Conservation (phyloP, 169 alveolate genomes). For the Cystoisospora suis region DNA sequence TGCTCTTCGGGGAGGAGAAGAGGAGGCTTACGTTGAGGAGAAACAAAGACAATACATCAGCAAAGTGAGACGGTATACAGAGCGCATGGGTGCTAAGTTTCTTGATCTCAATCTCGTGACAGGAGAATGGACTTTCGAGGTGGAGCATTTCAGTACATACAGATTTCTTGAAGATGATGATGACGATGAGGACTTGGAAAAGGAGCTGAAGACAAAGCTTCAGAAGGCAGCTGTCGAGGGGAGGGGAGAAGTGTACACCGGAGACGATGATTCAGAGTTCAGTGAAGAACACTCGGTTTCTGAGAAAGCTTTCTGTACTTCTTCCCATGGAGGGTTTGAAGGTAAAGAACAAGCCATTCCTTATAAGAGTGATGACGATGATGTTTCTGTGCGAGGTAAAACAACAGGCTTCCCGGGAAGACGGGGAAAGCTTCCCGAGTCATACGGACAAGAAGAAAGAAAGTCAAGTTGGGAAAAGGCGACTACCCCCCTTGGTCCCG, state of each 20-base stretch:
- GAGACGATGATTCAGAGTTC: background rate
- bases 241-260: background rate
- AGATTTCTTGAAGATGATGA: slow-evolving; percentile 27
- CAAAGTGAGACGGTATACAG: slow-evolving; percentile 38
- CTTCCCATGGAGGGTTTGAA: no score
- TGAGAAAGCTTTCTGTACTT: no score
- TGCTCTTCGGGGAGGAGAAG: background rate
- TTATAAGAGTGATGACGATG: no score
- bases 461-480: no score
- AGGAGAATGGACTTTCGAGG: slow-evolving; percentile 51
- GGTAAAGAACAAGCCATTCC: no score
- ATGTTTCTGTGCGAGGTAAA: no score
- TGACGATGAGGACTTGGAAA: background rate
- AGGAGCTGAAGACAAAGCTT: background rate
- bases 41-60: slow-evolving; percentile 17
- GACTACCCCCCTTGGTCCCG: no score
- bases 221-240: slow-evolving; percentile 31
- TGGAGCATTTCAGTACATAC: slow-evolving; percentile 49
- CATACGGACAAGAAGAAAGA: no score
- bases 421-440: no score
- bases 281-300: background rate
- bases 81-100: slow-evolving; percentile 50
- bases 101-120: slow-evolving; percentile 1
- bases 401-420: no score
- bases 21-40: slow-evolving; percentile 5